Evolutionary conservation across 2,329 filamentous ascomycete genomes (phyloP), one percentile per base, ranked within the genome.

Genomic region (Calycina herbarum): DNA sequence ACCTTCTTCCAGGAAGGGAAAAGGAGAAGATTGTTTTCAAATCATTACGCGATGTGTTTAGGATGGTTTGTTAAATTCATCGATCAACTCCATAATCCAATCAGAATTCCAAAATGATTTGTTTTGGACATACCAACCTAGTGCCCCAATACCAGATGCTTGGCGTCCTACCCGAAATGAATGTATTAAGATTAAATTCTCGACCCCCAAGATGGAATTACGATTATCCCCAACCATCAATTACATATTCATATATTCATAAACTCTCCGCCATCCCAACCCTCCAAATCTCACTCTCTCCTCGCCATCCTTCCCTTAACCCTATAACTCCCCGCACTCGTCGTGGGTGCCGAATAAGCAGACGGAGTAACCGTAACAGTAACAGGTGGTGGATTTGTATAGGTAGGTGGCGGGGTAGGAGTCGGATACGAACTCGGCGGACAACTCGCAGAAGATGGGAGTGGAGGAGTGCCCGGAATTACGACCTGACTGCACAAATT

Each of bases 401-500:
- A 54, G 2, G 17, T 7, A 13, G 48, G 20, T 13, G 48, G 48
- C 8, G 48, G 20, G 20, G n/a, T 54, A 13, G 48, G 48, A 13
- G 48, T 6, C 11, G 54, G 45, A 17, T 27, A 24, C 13, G 48
- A 13, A 20, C 8, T 63, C 8, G 31, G 8, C 15, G 61, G 24
- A 48, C 58, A 64, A 27, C 45, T 61, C 10, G 63, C 63, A 33
- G 27, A 40, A 33, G 33, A 51, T 27, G 63, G 63, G 1, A 64
- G 29, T 45, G 57, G 58, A 27, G 63, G 63, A 24, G 63, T 61
- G 17, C 63, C 63, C 11, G 63, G 63, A 15, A 64, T 38, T 6
- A 33, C 29, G 17, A 64, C 63, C 17, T 64, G 63, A 40, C 31
- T 42, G 40, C 64, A 65, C 17, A 65, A 40, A 40, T 65, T 65